A percentile compares a stretch with the other conserved stretches of the same genome.
Evolutionary conservation across 2,329 filamentous ascomycete genomes (phyloP).

Genomic region (Phaeosphaeria sp.): DNA sequence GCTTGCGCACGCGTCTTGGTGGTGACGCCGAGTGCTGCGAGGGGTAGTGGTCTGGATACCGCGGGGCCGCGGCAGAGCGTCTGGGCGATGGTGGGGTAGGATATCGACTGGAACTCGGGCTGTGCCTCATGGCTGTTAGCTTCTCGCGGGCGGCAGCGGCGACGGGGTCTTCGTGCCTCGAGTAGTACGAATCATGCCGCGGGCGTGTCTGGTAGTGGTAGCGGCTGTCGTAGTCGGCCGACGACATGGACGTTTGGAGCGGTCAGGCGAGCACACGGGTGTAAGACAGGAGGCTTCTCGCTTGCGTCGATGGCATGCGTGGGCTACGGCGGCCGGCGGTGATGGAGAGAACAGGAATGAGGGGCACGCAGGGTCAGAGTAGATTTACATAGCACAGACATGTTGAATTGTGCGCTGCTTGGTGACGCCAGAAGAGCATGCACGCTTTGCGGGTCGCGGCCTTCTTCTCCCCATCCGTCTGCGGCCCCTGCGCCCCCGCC

Average conservation of each 20-base stretch:
- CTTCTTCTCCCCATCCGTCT: not conserved
- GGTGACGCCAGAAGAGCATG: conserved; percentile 16
- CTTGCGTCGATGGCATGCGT: not conserved
- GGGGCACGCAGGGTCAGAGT: conserved; percentile 5
- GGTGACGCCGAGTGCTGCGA: conserved; percentile 24
- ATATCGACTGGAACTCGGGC: conserved; percentile 22
- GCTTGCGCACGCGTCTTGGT: conserved; percentile 9
- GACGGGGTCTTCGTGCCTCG: conserved; percentile 15
- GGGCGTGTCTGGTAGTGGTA: conserved; percentile 25
- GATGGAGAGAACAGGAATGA: conserved; percentile 1
- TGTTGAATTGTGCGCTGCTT: conserved; percentile 14
- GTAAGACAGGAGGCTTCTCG: conserved; percentile 9
- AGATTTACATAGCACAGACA: conserved; percentile 15
- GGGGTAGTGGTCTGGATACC: conserved; percentile 20
- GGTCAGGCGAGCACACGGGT: conserved; percentile 16
- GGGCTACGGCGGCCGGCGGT: conserved; percentile 5
- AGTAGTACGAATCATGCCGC: conserved; percentile 35
- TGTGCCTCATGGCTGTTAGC: conserved; percentile 33
- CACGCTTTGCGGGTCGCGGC: conserved; percentile 9
- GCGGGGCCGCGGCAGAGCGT: conserved; percentile 21
- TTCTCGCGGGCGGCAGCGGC: conserved; percentile 20
- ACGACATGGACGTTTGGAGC: conserved; percentile 24
- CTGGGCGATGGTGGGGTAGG: conserved; percentile 26
- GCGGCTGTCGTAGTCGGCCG: conserved; percentile 33
- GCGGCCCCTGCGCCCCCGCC: conserved; percentile 1